These are phyloP conservation scores for Aspergillus puulaauensis DNA, from an alignment of 2,329 filamentous ascomycete genomes.

Conservation along the genomic window DNA sequence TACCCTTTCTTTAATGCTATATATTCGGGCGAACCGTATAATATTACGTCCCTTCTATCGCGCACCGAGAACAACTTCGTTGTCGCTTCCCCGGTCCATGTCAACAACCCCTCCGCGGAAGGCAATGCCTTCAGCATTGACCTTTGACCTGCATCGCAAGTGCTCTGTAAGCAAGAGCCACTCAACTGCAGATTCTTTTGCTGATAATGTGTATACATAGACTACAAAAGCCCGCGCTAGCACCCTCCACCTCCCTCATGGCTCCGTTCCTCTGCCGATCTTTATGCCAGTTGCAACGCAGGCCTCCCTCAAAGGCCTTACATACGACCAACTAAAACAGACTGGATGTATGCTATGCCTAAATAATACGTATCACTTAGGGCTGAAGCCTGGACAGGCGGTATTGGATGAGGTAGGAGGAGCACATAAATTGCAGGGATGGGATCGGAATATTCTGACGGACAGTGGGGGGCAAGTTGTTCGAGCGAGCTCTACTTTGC, in stretches of 20 bases:
- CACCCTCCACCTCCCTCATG: slow-evolving; percentile 84
- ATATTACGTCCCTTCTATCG: background rate
- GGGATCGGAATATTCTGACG: slow-evolving; percentile 93
- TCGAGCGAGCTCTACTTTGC: background rate
- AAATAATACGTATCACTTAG: slow-evolving; percentile 98
- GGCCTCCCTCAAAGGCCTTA: slow-evolving; percentile 90
- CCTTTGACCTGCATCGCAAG: slow-evolving; percentile 72
- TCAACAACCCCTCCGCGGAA: slow-evolving; percentile 29
- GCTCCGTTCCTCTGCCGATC: slow-evolving; percentile 81
- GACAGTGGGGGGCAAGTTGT: slow-evolving; percentile 52
- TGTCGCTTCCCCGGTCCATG: slow-evolving; percentile 23
- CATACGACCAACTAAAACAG: slow-evolving; percentile 85
- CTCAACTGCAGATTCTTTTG: background rate
- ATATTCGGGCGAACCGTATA: background rate
- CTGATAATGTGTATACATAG: slow-evolving; percentile 46
- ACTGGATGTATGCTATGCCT: slow-evolving; percentile 87
- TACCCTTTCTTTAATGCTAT: slow-evolving; percentile 14
- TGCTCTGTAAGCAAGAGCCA: slow-evolving; percentile 66
- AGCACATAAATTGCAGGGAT: slow-evolving; percentile 91
- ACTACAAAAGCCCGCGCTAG: slow-evolving; percentile 93
- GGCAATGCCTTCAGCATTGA: slow-evolving; percentile 62
- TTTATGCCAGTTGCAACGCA: slow-evolving; percentile 99
- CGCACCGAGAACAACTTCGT: background rate
- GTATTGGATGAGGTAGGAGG: slow-evolving; percentile 85
- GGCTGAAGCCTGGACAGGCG: slow-evolving; percentile 89